Percentiles rank a stretch among this genome's conserved stretches.
These are phyloP conservation scores for Debaryomyces subglobosus DNA, from an alignment of 1,139 yeast genomes.

Conservation along the genomic window DNA sequence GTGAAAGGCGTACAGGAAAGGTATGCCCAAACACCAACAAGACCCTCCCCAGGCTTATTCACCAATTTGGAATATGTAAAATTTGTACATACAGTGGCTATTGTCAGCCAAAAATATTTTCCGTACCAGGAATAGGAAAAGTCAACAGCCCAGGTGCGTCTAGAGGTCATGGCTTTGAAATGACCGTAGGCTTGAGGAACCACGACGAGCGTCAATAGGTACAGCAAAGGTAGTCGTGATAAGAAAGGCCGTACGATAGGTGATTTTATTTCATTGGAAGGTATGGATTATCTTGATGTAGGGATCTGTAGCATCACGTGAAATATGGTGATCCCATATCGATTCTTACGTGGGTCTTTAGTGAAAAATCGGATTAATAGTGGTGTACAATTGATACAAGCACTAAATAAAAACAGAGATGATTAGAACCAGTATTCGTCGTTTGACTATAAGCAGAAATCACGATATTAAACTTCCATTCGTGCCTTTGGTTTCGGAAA, in stretches of 20 bases:
- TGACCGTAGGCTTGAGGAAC: background rate
- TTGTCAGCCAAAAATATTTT: background rate
- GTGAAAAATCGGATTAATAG: background rate
- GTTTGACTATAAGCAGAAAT: slow-evolving; percentile 1
- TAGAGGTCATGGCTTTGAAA: background rate
- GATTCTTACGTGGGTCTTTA: background rate
- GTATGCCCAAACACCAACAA: background rate
- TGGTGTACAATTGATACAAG: background rate
- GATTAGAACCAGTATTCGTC: slow-evolving; percentile 6
- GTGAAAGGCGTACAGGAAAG: too few relatives aligned
- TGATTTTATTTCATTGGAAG: background rate
- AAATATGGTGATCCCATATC: background rate
- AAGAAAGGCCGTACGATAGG: background rate
- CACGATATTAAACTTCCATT: slow-evolving; percentile 43
- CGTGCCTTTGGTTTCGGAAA: slow-evolving; percentile 60
- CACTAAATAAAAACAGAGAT: background rate
- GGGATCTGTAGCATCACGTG: background rate
- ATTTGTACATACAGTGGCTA: background rate
- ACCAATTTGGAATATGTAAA: background rate
- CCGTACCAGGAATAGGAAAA: background rate
- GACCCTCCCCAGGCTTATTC: background rate
- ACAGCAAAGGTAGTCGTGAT: too few relatives aligned
- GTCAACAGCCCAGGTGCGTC: background rate
- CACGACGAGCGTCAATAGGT: too few relatives aligned
- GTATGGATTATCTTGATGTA: background rate